Evolutionary conservation across 768 basidiomycete species (phyloP).

Genomic region (Tulasnella calospora): DNA sequence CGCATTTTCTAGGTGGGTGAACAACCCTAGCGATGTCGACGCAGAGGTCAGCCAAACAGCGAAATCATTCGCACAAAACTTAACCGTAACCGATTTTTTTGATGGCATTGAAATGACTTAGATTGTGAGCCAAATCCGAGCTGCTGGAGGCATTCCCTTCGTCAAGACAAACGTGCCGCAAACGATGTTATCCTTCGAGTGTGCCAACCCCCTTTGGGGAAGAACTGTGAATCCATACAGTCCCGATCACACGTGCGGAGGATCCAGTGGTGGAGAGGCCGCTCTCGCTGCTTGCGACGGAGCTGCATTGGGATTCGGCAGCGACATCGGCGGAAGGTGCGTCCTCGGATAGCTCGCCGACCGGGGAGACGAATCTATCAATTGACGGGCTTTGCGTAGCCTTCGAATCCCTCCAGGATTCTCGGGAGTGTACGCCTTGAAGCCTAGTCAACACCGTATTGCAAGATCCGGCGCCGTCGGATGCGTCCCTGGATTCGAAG

Average conservation of each 20-base stretch:
- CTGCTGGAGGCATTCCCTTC: slow-evolving; percentile 38
- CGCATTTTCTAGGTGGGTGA: slow-evolving; percentile 42
- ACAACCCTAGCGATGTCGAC: slow-evolving; percentile 55
- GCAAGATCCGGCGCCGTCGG: slow-evolving; percentile 50
- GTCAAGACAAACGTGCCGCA: slow-evolving; percentile 40
- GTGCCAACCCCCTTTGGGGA: slow-evolving; percentile 74
- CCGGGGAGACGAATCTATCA: background rate
- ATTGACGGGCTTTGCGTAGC: slow-evolving; percentile 44
- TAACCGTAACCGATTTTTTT: background rate
- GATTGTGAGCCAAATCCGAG: slow-evolving; percentile 33
- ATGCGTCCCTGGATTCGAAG: slow-evolving; percentile 65
- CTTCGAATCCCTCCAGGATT: slow-evolving; percentile 75
- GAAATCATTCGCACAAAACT: background rate
- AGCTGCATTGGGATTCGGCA: slow-evolving; percentile 72
- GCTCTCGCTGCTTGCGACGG: slow-evolving; percentile 76
- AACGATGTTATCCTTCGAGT: slow-evolving; percentile 73
- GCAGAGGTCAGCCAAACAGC: slow-evolving; percentile 52
- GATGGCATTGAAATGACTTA: slow-evolving; percentile 22
- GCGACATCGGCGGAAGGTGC: slow-evolving; percentile 58
- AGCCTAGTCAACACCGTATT: slow-evolving; percentile 59
- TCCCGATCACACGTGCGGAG: slow-evolving; percentile 50
- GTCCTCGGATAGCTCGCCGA: background rate
- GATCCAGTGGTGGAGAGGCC: slow-evolving; percentile 79
- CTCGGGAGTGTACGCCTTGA: slow-evolving; percentile 74
- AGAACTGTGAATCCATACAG: slow-evolving; percentile 67